These are phyloP conservation scores for Talaromyces sp. DNA, from an alignment of 2,329 filamentous ascomycete species.

Conservation along the genomic window DNA sequence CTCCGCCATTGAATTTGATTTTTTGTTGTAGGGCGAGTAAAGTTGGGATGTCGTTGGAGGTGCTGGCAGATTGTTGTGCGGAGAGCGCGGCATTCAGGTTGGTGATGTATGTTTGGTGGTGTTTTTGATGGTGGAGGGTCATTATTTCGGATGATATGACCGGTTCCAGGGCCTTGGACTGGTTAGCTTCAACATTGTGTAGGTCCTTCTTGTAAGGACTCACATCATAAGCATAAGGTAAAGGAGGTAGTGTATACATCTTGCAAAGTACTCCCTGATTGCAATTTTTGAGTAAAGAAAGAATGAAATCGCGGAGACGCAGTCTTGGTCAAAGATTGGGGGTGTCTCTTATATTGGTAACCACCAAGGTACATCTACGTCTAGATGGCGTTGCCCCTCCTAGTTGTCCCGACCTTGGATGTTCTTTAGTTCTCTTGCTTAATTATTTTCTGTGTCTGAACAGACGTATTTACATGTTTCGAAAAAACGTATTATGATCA, in stretches of 20 bases:
- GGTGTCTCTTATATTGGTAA: not conserved
- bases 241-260: slow-evolving; percentile 59
- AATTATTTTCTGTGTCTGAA: not conserved
- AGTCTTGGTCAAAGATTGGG: not conserved
- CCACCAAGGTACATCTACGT: not conserved
- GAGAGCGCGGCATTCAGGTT: slow-evolving; percentile 76
- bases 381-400: not conserved
- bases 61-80: slow-evolving; percentile 57
- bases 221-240: slow-evolving; percentile 70
- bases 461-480: not conserved
- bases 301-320: no score
- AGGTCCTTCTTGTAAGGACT: slow-evolving; percentile 28
- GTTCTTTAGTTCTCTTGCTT: not conserved
- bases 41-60: slow-evolving; percentile 56
- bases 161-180: slow-evolving; percentile 67
- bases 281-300: not conserved
- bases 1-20: slow-evolving; percentile 85
- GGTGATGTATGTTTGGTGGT: slow-evolving; percentile 90
- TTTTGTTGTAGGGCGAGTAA: slow-evolving; percentile 66
- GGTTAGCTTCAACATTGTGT: not conserved
- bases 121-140: slow-evolving; percentile 90
- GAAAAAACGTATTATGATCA: not conserved
- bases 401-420: not conserved
- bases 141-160: slow-evolving; percentile 82
- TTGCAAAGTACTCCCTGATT: slow-evolving; percentile 7